These are phyloP conservation scores for Nymphaea thermarum DNA, from an alignment of 164 flowering plant genomes.

Conservation along the genomic window DNA sequence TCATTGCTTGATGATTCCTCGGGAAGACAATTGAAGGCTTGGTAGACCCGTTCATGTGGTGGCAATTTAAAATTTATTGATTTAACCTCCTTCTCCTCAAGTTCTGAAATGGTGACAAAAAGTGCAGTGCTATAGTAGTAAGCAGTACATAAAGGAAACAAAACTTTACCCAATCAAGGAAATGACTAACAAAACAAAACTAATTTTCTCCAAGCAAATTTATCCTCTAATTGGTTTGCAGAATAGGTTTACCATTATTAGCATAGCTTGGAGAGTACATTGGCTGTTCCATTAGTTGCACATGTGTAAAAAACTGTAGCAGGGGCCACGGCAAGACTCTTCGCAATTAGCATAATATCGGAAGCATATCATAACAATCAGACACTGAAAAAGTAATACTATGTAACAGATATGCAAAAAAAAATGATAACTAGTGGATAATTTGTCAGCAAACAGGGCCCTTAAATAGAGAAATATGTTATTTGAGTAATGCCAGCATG, in stretches of 20 bases:
- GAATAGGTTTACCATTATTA: slow-evolving; percentile 32
- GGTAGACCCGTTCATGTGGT: slow-evolving; percentile 48
- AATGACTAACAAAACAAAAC: too few species aligned
- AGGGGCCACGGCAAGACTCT: background rate
- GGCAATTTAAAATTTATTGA: slow-evolving; percentile 23
- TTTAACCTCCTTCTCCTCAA: slow-evolving; percentile 31
- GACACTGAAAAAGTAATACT: too few species aligned
- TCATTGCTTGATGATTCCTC: slow-evolving; percentile 4
- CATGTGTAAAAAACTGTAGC: slow-evolving; percentile 59
- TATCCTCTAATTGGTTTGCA: background rate
- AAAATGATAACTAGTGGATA: too few species aligned
- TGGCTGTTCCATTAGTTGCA: slow-evolving; percentile 65
- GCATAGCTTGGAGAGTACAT: slow-evolving; percentile 52
- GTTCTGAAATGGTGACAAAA: slow-evolving; percentile 20
- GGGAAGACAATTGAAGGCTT: slow-evolving; percentile 47
- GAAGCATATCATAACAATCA: too few species aligned
- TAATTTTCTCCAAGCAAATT: too few species aligned
- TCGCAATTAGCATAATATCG: too few species aligned
- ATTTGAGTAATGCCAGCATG: too few species aligned
- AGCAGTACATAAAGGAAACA: background rate
- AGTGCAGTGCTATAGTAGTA: background rate
- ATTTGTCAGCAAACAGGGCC: too few species aligned
- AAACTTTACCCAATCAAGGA: background rate
- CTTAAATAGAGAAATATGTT: too few species aligned
- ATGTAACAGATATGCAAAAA: too few species aligned